These are phyloP conservation scores for Forsythia suspensa DNA, from an alignment of 257 asterid species.

Conservation along the genomic window DNA sequence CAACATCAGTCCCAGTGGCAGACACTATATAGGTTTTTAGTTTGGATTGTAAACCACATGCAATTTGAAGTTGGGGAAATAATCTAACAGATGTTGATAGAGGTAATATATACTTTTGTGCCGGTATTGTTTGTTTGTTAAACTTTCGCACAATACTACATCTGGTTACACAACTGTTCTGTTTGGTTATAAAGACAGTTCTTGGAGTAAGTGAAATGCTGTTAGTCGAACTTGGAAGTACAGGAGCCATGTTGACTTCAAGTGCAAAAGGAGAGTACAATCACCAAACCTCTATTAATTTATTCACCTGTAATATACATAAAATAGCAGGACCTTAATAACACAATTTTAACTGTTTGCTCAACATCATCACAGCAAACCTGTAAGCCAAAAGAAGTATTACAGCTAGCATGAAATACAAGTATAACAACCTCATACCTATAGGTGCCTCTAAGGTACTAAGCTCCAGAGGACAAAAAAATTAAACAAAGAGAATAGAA, in stretches of 20 bases:
- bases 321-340: not conserved
- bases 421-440: not conserved
- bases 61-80: slow-evolving; percentile 73
- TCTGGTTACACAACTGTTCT: slow-evolving; percentile 40
- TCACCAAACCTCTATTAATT: slow-evolving; percentile 33
- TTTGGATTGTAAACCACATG: slow-evolving; percentile 43
- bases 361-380: not conserved
- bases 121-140: slow-evolving; percentile 42
- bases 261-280: slow-evolving; percentile 18
- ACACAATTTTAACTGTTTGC: not conserved
- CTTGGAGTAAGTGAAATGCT: slow-evolving; percentile 44
- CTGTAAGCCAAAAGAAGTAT: not conserved
- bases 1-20: slow-evolving; percentile 73
- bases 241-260: slow-evolving; percentile 56
- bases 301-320: slow-evolving; percentile 42
- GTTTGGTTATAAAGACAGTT: slow-evolving; percentile 36
- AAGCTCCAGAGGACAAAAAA: not conserved
- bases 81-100: slow-evolving; percentile 72
- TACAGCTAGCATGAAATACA: not conserved
- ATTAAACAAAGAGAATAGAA: not conserved
- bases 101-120: slow-evolving; percentile 56
- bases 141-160: slow-evolving; percentile 46
- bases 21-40: slow-evolving; percentile 37
- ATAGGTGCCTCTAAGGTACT: not conserved
- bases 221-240: slow-evolving; percentile 48